A percentile compares a stretch with the other conserved stretches of the same genome.
phyloP scores from a whole-genome alignment of 306 rosid genomes.

The Vicia faba region DNA sequence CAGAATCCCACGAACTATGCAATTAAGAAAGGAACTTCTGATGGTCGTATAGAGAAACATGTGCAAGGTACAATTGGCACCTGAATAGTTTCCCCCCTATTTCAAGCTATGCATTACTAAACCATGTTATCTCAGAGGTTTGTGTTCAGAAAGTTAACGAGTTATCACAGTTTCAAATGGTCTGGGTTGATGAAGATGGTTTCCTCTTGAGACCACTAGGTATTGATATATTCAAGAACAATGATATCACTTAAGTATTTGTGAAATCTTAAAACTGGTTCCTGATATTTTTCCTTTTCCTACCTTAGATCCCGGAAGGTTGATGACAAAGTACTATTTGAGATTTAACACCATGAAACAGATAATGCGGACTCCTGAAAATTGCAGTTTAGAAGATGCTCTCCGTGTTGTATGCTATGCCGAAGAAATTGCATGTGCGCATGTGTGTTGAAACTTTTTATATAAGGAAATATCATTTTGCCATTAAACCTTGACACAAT shows the following conservation, averaged over 20 bases:
- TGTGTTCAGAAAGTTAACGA: constrained; percentile 84
- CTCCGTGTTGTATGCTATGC: constrained; percentile 80
- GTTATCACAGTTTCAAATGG: constrained; percentile 73
- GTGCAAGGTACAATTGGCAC: constrained; percentile 65
- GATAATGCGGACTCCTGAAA: constrained; percentile 79
- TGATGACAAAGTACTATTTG: constrained; percentile 95
- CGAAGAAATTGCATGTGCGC: constrained; percentile 86
- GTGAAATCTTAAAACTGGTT: constrained; percentile 19
- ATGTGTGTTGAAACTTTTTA: constrained; percentile 23
- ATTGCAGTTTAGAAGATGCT: constrained; percentile 76
- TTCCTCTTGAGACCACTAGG: constrained; percentile 94
- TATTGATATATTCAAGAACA: constrained; percentile 37
- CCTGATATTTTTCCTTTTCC: constrained; percentile 37
- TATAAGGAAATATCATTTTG: constrained; percentile 21
- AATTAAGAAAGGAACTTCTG: constrained; percentile 61
- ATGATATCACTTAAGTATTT: constrained; percentile 26
- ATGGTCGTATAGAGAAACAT: constrained; percentile 63
- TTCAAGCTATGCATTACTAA: constrained; percentile 27
- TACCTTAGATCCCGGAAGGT: constrained; percentile 82
- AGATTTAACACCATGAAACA: constrained; percentile 93
- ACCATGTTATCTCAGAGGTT: constrained; percentile 55
- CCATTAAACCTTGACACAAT: constrained; percentile 37
- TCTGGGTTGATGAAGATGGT: constrained; percentile 96
- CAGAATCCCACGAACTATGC: constrained; percentile 77
- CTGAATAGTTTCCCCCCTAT: not conserved